Evolutionary conservation across 352 stramenopile genomes (phyloP).

Genomic region (Globisporangium barbulae): DNA sequence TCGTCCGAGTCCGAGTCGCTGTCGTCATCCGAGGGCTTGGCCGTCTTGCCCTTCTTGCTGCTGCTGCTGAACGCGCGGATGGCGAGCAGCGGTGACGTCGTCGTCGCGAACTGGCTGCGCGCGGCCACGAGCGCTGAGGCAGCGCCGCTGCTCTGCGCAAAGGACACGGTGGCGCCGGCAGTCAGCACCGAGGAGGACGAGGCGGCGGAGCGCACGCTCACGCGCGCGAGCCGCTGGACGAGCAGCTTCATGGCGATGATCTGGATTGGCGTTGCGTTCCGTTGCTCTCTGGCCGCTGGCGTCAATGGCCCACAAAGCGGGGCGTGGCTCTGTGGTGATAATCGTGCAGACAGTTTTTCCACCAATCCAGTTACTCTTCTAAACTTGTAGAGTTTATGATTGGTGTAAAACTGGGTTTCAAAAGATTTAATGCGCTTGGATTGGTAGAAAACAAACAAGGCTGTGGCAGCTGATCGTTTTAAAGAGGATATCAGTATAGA

Average conservation of each 20-base stretch:
- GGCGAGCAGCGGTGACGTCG: slow-evolving; percentile 15
- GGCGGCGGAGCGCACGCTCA: slow-evolving; percentile 13
- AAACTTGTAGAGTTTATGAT: background rate
- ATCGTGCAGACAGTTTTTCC: slow-evolving; percentile 8
- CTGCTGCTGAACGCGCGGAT: slow-evolving; percentile 32
- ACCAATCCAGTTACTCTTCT: background rate
- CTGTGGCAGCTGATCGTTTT: background rate
- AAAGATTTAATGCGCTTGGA: background rate
- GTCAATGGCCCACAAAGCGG: slow-evolving; percentile 17
- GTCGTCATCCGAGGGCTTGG: slow-evolving; percentile 10
- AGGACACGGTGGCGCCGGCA: slow-evolving; percentile 3
- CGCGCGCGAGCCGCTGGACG: slow-evolving; percentile 26
- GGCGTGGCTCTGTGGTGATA: slow-evolving; percentile 2
- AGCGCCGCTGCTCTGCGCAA: slow-evolving; percentile 12
- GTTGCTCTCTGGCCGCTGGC: background rate
- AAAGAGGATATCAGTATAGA: background rate
- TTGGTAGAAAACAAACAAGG: background rate
- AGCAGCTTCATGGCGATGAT: slow-evolving; percentile 21
- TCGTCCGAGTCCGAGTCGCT: slow-evolving; percentile 25
- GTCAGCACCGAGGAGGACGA: slow-evolving; percentile 6
- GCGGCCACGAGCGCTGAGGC: slow-evolving; percentile 6
- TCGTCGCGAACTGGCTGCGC: slow-evolving; percentile 11
- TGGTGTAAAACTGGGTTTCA: background rate
- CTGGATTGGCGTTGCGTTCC: slow-evolving; percentile 9
- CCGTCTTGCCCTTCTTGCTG: slow-evolving; percentile 15